Evolutionary conservation across 2,329 filamentous ascomycete species (phyloP).

Genomic region (Hypoxylon sp.): DNA sequence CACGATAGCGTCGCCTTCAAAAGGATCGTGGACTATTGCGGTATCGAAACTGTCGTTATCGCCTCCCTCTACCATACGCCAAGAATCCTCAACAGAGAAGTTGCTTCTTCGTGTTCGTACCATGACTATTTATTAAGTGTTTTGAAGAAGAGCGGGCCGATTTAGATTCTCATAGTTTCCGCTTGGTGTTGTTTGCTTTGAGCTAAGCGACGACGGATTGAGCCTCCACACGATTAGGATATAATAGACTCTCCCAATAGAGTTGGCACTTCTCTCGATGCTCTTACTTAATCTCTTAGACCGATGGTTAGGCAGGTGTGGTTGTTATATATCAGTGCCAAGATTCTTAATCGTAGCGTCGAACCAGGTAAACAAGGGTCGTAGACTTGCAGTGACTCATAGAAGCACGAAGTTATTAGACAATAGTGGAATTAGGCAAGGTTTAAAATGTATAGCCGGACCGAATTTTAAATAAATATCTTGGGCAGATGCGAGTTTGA

Average conservation of each 20-base stretch:
- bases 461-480: slow-evolving; percentile 4
- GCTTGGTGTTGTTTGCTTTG: not conserved
- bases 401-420: slow-evolving; percentile 11
- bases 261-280: not conserved
- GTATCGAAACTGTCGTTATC: slow-evolving; percentile 74
- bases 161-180: slow-evolving; percentile 23
- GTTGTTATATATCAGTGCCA: slow-evolving; percentile 40
- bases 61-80: slow-evolving; percentile 72
- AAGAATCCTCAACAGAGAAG: slow-evolving; percentile 68
- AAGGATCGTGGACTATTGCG: slow-evolving; percentile 64
- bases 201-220: not conserved
- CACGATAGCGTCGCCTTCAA: slow-evolving; percentile 59
- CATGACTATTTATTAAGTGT: slow-evolving; percentile 39
- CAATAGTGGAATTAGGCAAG: slow-evolving; percentile 7
- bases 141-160: not conserved
- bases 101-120: slow-evolving; percentile 44
- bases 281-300: slow-evolving; percentile 1
- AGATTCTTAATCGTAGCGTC: slow-evolving; percentile 26
- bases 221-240: slow-evolving; percentile 3
- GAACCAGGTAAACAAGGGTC: slow-evolving; percentile 27
- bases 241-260: not conserved
- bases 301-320: slow-evolving; percentile 24
- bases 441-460: slow-evolving; percentile 10
- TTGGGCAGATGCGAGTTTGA: slow-evolving; percentile 15
- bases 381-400: slow-evolving; percentile 33